A percentile compares a stretch with the other conserved stretches of the same genome.
Conservation (phyloP, 257 asterid species). For the Solanum ossicruentum region DNA sequence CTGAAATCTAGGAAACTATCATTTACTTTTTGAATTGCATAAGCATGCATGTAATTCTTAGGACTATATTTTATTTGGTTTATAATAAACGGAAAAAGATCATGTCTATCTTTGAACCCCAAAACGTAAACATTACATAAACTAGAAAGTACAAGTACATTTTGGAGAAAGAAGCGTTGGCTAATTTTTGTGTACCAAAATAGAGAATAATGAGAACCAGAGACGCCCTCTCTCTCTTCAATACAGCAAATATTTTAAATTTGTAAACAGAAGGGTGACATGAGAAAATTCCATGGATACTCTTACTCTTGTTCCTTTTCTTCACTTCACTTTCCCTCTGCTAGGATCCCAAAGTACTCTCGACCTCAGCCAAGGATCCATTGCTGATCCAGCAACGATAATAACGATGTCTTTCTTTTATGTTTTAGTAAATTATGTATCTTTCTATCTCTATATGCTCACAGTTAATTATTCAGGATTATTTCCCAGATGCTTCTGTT, state of each 20-base stretch:
- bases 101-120: too few species aligned
- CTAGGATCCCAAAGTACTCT: not conserved
- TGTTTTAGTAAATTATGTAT: not conserved
- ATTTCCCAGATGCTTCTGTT: slow-evolving; percentile 70
- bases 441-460: not conserved
- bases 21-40: too few species aligned
- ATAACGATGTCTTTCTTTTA: slow-evolving; percentile 34
- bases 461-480: slow-evolving; percentile 32
- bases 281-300: slow-evolving; percentile 37
- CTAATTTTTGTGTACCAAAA: not conserved
- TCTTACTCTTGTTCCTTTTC: slow-evolving; percentile 11
- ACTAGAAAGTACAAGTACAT: too few species aligned
- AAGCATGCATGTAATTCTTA: too few species aligned
- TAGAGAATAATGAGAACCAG: slow-evolving; percentile 36
- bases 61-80: too few species aligned
- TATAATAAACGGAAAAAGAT: too few species aligned
- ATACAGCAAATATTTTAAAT: too few species aligned
- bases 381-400: slow-evolving; percentile 42
- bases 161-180: too few species aligned
- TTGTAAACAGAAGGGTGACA: not conserved
- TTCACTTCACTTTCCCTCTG: slow-evolving; percentile 12
- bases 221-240: slow-evolving; percentile 26
- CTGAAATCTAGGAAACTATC: too few species aligned
- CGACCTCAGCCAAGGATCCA: not conserved
- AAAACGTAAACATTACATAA: too few species aligned